Base-by-base conservation (phyloP, 23 red algal genomes). In the Gracilaria domingensis region DNA sequence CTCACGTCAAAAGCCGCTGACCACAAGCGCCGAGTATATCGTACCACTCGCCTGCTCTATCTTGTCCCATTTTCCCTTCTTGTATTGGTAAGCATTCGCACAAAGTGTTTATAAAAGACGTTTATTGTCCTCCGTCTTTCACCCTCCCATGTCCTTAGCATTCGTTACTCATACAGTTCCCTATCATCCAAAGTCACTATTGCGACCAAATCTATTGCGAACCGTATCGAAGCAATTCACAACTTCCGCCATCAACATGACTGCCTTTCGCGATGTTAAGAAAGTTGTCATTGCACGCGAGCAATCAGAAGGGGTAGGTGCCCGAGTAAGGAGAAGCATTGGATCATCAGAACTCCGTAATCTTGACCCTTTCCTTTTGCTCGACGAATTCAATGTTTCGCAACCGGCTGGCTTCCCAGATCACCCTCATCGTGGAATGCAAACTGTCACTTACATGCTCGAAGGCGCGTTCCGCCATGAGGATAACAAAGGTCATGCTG, bases 381-480 rank as follows among this genome's bases (percentile, higher is more conserved):
- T 98, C 32, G 96, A 98, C 56, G 81, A 95, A 28, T 98, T 95
- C 75, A 70, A 74, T 76, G 93, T 98, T 0, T 83, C 67, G 14
- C 74, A 93, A 44, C 96, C 96, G 30, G 93, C 81, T 18, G 96
- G 96, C 35, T 98, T 98, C 93, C 96, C 96, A 55, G 66, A 85
- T 33, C 83, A 95, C 42, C 84, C 83, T n/a, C 84, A 95, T 80
- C 45, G 92, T 14, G 92, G 92, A 66, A 93, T 93, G 90, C 80
- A 95, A 33, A 95, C 92, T 0, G 87, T 98, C 30, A 98, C 96
- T 25, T 98, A 98, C 74, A 98, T 98, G 96, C 71, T 98, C 36
- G 80, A 89, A 20, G 96, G 96, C 18, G 83, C 77, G 2, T 95
- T 98, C 65, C 86, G 85, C 11, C 96, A 98, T 84, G 80, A 94